Evolutionary conservation across 495 filamentous ascomycete genomes (phyloP).

Genomic region (Darksidea phi): DNA sequence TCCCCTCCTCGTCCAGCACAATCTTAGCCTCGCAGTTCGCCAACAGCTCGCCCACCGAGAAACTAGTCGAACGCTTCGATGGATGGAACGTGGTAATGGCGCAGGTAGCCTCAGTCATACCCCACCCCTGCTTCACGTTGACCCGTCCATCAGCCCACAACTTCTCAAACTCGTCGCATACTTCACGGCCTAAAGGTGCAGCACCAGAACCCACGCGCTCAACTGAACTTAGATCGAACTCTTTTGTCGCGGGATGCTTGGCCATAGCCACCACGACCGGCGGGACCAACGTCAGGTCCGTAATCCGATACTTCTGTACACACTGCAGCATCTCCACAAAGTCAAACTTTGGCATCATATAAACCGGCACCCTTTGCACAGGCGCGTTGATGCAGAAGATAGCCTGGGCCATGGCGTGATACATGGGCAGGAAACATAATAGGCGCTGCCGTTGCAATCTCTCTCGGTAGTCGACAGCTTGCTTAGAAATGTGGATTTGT

Average conservation of each 20-base stretch:
- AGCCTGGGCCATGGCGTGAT: conserved; percentile 55
- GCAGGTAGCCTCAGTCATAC: conserved; percentile 79
- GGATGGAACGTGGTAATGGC: conserved; percentile 62
- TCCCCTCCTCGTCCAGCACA: conserved; percentile 47
- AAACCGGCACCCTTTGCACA: conserved; percentile 49
- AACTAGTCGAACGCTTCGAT: conserved; percentile 36
- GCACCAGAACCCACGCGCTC: conserved; percentile 56
- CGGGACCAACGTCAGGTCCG: conserved; percentile 60
- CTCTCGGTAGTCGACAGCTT: conserved; percentile 48
- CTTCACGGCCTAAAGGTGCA: conserved; percentile 53
- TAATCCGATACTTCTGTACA: conserved; percentile 68
- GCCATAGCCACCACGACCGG: conserved; percentile 71
- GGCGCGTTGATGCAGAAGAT: conserved; percentile 49
- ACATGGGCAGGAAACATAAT: conserved; percentile 71
- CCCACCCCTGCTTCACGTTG: conserved; percentile 74
- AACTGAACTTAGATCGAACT: conserved; percentile 69
- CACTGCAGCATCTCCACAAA: conserved; percentile 67
- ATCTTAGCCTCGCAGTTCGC: conserved; percentile 67
- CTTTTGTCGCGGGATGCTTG: conserved; percentile 62
- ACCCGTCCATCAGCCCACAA: conserved; percentile 57
- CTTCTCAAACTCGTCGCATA: conserved; percentile 58
- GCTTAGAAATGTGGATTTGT: conserved; percentile 48
- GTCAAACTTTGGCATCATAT: conserved; percentile 74
- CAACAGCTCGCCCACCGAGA: conserved; percentile 65
- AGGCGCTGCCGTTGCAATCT: conserved; percentile 40